Evolutionary conservation across 352 stramenopile genomes (phyloP), one percentile per base, ranked within the genome.

Genomic region (Phytophthora chlamydospora): DNA sequence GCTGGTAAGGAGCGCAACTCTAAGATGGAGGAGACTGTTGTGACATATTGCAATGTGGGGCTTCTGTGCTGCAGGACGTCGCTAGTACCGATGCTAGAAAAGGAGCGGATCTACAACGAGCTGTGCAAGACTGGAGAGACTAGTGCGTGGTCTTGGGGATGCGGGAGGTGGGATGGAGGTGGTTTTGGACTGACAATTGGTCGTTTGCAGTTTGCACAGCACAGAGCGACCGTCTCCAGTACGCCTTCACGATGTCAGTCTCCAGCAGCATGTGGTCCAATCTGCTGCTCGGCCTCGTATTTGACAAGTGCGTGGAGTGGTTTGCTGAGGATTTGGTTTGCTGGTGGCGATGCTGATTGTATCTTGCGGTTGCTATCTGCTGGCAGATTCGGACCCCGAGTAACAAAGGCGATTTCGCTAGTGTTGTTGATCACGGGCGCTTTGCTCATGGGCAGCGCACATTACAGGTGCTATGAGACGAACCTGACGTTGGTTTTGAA

Each of bases 221-320:
- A 27, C 79, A 89, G 55, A 89, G 73, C 38, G 73, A 85, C 46
- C 68, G 68, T 31, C 66, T 89, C 7, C 79, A 89, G 44, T 85
- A 80, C 32, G 75, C 75, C 7, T 89, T 85, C 58, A 87, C 77
- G 19, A 83, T 89, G 62, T 73, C 73, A 17, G 75, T 76, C 3
- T 85, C 77, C 16, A 75, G 67, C 50, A 89, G 76, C 52, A 87
- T 89, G 76, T 75, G 60, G 60, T 85, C 79, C 29, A 89, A 89
- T 61, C 67, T 89, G 29, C 49, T 80, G 21, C 73, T 87, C n/a
- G 79, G 79, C 0, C 62, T 89, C 34, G 67, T 87, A 36, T 85
- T 89, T 42, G 79, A 89, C 56, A 78, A 74, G 73, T 82, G 58
- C 34, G 34, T 59, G 21, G 11, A 51, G 2, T n/a, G 12, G 3